phyloP scores from a whole-genome alignment of 164 flowering plant genomes.

The Dillenia turbinata region DNA sequence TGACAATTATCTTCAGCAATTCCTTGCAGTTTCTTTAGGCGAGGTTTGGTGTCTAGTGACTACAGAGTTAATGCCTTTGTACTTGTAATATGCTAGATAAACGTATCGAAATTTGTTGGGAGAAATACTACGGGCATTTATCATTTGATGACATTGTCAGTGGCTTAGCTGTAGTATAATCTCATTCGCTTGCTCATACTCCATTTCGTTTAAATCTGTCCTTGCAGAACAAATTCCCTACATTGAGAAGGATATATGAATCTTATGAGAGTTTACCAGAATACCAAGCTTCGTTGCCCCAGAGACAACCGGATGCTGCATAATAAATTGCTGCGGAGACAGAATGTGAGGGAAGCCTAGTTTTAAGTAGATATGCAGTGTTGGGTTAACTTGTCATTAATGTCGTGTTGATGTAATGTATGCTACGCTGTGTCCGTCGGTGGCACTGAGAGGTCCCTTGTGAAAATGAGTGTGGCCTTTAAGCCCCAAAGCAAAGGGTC shows the following conservation, averaged over 20 bases:
- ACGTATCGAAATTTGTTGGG: neutral
- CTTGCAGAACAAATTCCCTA: conserved; percentile 53
- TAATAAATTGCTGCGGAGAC: too few relatives aligned
- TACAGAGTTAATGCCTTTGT: neutral
- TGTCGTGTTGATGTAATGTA: too few relatives aligned
- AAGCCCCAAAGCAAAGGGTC: too few relatives aligned
- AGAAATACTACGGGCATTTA: neutral
- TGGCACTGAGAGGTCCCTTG: too few relatives aligned
- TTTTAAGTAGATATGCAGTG: too few relatives aligned
- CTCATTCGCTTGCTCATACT: neutral
- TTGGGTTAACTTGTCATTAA: too few relatives aligned
- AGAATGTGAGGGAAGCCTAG: too few relatives aligned
- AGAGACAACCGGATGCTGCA: conserved; percentile 60
- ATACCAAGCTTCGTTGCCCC: conserved; percentile 51
- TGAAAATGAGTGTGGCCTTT: too few relatives aligned
- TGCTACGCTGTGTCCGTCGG: too few relatives aligned
- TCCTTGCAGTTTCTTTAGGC: too few relatives aligned
- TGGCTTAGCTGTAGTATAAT: neutral
- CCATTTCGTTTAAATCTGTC: neutral
- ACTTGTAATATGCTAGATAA: neutral
- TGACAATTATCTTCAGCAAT: too few relatives aligned
- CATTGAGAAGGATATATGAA: conserved; percentile 38
- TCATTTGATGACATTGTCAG: neutral
- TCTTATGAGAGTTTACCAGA: conserved; percentile 43
- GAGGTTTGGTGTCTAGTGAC: too few relatives aligned